A percentile compares a stretch with the other conserved stretches of the same genome.
These are phyloP conservation scores for Pichia sp. DNA, from an alignment of 1,139 yeast species.

Conservation along the genomic window DNA sequence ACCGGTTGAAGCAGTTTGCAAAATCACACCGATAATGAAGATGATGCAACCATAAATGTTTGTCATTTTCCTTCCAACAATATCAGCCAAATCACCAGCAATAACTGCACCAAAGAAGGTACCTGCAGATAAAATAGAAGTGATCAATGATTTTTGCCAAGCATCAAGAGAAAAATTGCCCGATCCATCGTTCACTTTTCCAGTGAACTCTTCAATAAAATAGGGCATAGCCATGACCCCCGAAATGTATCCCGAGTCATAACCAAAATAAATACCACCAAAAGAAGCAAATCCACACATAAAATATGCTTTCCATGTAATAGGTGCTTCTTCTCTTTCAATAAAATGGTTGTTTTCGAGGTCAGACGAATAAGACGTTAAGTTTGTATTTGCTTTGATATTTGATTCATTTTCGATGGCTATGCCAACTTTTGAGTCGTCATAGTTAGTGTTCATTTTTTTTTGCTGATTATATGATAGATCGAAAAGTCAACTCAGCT, in stretches of 20 bases:
- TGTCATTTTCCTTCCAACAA: constrained; percentile 51
- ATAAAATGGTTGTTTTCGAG: background rate
- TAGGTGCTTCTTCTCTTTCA: constrained; percentile 22
- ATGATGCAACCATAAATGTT: constrained; percentile 44
- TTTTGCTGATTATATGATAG: too few relatives aligned
- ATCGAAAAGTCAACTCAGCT: too few relatives aligned
- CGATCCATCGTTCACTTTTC: constrained; percentile 17
- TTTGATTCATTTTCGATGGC: background rate
- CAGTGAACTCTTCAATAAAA: constrained; percentile 32
- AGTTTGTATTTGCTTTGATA: too few relatives aligned
- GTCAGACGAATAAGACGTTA: background rate
- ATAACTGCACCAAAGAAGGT: constrained; percentile 49
- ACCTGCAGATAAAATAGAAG: constrained; percentile 49
- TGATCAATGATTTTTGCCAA: constrained; percentile 38
- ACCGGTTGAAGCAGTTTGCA: constrained; percentile 49
- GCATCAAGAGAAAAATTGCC: constrained; percentile 18
- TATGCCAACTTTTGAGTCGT: background rate
- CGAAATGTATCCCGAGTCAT: constrained; percentile 52
- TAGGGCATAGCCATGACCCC: constrained; percentile 50
- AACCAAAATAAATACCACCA: constrained; percentile 53
- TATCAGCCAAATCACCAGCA: constrained; percentile 52
- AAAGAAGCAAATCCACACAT: constrained; percentile 37
- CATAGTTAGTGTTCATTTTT: too few relatives aligned
- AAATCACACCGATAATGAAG: constrained; percentile 51
- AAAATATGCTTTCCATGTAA: constrained; percentile 26